A percentile compares a stretch with the other conserved stretches of the same genome.
These are phyloP conservation scores for Breviolum minutum DNA, from an alignment of 73 alveolate species.

Conservation along the genomic window DNA sequence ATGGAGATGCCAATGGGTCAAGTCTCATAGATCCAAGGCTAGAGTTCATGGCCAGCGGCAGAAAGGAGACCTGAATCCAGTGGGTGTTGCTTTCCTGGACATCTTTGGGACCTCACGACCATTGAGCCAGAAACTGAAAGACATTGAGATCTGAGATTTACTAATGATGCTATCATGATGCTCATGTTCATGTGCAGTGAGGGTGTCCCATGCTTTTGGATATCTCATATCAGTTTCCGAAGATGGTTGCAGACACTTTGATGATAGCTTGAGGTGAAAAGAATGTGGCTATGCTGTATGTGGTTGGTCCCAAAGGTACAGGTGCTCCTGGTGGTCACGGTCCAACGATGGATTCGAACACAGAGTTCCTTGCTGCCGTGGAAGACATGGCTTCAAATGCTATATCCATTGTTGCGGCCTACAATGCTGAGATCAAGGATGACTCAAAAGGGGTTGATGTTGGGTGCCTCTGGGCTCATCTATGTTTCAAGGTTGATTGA, in stretches of 20 bases:
- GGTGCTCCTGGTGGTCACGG: slow-evolving; percentile 83
- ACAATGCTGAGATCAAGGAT: slow-evolving; percentile 29
- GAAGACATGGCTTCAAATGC: slow-evolving; percentile 82
- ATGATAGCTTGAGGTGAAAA: neutral
- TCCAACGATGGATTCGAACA: slow-evolving; percentile 70
- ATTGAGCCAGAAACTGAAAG: neutral
- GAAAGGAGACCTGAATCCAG: slow-evolving; percentile 10
- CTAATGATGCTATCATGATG: neutral
- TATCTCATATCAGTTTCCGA: neutral
- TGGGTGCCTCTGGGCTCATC: neutral
- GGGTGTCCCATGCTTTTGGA: neutral
- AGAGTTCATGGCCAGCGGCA: slow-evolving; percentile 20
- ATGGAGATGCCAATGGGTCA: neutral
- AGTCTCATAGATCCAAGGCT: neutral
- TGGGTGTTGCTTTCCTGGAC: slow-evolving; percentile 65
- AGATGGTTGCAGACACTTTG: no score
- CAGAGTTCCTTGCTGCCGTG: slow-evolving; percentile 16
- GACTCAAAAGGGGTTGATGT: neutral
- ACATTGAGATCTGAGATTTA: no score
- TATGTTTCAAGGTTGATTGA: neutral
- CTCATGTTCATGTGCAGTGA: neutral
- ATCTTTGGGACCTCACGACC: slow-evolving; percentile 50
- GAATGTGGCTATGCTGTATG: slow-evolving; percentile 89
- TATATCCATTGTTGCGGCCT: slow-evolving; percentile 30
- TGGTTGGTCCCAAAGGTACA: slow-evolving; percentile 88